Conservation (phyloP, 23 red algal genomes). For the Pyropia yezoensis region DNA sequence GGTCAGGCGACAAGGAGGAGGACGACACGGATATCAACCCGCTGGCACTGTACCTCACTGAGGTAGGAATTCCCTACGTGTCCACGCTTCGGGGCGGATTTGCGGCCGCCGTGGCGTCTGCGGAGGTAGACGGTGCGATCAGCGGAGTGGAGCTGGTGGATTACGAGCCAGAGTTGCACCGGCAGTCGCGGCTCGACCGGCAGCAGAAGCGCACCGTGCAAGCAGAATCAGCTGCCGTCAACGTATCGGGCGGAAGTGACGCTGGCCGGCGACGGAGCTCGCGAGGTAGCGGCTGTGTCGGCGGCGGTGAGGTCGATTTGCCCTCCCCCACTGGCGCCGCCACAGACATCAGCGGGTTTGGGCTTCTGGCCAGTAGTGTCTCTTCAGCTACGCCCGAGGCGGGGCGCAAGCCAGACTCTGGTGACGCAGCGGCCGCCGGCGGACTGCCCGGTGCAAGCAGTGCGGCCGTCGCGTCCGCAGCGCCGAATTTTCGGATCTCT, state of each 20-base stretch:
- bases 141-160: constrained; percentile 43
- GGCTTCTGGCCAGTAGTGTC: too few relatives aligned
- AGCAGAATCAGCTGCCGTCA: not conserved
- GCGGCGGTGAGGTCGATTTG: not conserved
- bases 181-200: not conserved
- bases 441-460: too few relatives aligned
- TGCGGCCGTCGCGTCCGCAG: too few relatives aligned
- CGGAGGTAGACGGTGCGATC: constrained; percentile 25
- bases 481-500: constrained; percentile 15
- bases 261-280: not conserved
- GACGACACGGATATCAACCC: constrained; percentile 80
- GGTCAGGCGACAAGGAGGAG: constrained; percentile 63
- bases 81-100: constrained; percentile 77
- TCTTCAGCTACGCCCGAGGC: too few relatives aligned
- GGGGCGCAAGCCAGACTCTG: too few relatives aligned
- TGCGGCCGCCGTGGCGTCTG: constrained; percentile 26
- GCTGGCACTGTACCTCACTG: constrained; percentile 56
- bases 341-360: too few relatives aligned
- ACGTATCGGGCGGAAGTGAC: not conserved
- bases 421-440: too few relatives aligned
- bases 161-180: constrained; percentile 26
- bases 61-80: constrained; percentile 68
- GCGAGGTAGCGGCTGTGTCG: not conserved
- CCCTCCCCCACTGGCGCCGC: too few relatives aligned
- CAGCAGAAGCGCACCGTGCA: not conserved